A percentile compares a stretch with the other conserved stretches of the same genome.
Evolutionary conservation across 768 basidiomycete genomes (phyloP).

Genomic region (Lepiota subincarnata): DNA sequence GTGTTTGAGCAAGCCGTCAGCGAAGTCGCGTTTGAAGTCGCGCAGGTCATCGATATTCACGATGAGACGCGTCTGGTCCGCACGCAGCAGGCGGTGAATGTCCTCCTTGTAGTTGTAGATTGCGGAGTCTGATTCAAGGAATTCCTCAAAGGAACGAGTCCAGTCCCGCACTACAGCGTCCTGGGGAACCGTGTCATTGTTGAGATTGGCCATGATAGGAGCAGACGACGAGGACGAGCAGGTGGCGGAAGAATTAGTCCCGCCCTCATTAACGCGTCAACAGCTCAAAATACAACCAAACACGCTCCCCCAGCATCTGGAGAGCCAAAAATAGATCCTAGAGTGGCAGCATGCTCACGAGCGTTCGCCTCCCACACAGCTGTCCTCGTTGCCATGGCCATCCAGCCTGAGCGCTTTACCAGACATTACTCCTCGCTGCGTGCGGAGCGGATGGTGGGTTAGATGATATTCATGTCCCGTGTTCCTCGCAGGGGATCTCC

Average conservation of each 20-base stretch:
- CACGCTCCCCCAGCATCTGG: slow-evolving; percentile 12
- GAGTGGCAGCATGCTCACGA: neutral
- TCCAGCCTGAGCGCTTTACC: too few species aligned
- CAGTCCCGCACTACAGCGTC: slow-evolving; percentile 74
- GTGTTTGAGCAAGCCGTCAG: slow-evolving; percentile 84
- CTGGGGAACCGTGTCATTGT: slow-evolving; percentile 54
- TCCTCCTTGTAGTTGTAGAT: slow-evolving; percentile 83
- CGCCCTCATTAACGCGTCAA: slow-evolving; percentile 25
- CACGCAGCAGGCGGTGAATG: slow-evolving; percentile 76
- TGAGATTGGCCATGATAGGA: slow-evolving; percentile 39
- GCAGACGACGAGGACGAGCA: slow-evolving; percentile 10
- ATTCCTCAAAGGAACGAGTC: slow-evolving; percentile 77
- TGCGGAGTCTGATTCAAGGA: slow-evolving; percentile 64
- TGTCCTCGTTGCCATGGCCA: neutral
- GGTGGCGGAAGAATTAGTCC: neutral
- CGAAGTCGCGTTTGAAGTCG: slow-evolving; percentile 84
- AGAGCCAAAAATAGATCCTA: neutral
- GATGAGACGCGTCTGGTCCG: slow-evolving; percentile 82
- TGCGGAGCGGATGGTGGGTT: too few species aligned
- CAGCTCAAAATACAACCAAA: slow-evolving; percentile 17
- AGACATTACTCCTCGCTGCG: too few species aligned
- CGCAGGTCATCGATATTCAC: slow-evolving; percentile 96
- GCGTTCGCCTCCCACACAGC: neutral
- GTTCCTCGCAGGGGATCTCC: too few species aligned
- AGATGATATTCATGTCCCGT: too few species aligned